A percentile compares a stretch with the other conserved stretches of the same genome.
Conservation (phyloP, 2,329 filamentous ascomycete genomes). For the Thelonectria olida region DNA sequence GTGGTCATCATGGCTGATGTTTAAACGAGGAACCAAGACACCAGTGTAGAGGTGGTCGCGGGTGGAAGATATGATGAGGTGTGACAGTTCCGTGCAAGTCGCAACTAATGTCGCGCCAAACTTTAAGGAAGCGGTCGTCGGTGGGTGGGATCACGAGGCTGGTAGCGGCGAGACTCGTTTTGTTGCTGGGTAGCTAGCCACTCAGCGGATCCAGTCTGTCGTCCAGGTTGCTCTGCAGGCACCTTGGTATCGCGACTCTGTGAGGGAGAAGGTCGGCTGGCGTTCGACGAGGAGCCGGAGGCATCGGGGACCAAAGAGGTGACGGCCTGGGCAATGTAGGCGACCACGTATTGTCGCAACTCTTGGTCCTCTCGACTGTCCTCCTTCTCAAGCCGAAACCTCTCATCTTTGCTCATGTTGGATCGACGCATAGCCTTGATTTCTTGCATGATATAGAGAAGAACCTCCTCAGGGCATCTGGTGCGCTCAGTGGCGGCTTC, state of each 20-base stretch:
- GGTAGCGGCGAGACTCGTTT: constrained; percentile 50
- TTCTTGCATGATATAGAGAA: constrained; percentile 91
- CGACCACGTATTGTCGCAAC: constrained; percentile 77
- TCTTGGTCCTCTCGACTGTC: constrained; percentile 80
- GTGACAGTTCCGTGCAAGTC: no score
- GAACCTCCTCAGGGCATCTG: constrained; percentile 85
- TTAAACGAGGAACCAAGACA: constrained; percentile 7
- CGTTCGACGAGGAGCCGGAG: constrained; percentile 39
- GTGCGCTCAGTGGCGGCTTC: constrained; percentile 79
- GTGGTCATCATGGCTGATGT: background rate
- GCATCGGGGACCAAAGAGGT: constrained; percentile 70
- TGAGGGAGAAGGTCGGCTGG: constrained; percentile 31
- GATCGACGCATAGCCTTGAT: constrained; percentile 85
- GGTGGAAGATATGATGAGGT: background rate
- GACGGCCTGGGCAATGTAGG: constrained; percentile 77
- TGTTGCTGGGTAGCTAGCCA: constrained; percentile 60
- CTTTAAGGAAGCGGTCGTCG: constrained; percentile 48
- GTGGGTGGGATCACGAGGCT: constrained; percentile 57
- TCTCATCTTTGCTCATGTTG: constrained; percentile 87
- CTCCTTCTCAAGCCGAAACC: constrained; percentile 83
- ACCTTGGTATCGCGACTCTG: constrained; percentile 66
- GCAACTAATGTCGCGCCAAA: constrained; percentile 19
- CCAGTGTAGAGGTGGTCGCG: background rate
- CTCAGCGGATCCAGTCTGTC: constrained; percentile 60
- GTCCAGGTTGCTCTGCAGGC: constrained; percentile 66